Conservation (phyloP, 179 eudicot species). For the Drosera spatulata region DNA sequence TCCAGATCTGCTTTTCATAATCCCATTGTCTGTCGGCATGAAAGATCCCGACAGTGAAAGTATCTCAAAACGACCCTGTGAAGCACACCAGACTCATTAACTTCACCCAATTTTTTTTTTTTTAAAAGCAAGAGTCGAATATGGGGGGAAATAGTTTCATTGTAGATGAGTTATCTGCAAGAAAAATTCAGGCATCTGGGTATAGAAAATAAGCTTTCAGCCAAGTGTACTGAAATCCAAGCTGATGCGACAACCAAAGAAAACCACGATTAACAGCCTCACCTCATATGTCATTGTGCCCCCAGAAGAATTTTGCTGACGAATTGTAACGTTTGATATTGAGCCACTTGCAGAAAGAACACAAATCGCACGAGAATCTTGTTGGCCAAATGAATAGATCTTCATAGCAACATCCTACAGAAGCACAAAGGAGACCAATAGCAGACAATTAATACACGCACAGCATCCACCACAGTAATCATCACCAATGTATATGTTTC, state of each 20-base stretch:
- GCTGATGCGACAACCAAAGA: background rate
- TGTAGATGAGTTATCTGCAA: too few relatives aligned
- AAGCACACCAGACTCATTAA: background rate
- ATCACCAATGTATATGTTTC: too few relatives aligned
- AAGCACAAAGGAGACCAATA: slow-evolving; percentile 3
- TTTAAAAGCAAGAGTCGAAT: too few relatives aligned
- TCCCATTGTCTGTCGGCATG: slow-evolving; percentile 56
- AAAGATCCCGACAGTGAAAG: slow-evolving; percentile 78
- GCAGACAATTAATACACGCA: background rate
- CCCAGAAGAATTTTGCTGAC: slow-evolving; percentile 73
- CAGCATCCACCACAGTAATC: background rate
- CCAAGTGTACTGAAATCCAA: background rate
- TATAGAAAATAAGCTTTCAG: too few relatives aligned
- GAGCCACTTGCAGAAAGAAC: slow-evolving; percentile 82
- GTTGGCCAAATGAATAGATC: slow-evolving; percentile 79
- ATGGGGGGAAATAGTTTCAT: too few relatives aligned
- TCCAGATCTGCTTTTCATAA: slow-evolving; percentile 68
- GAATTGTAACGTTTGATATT: slow-evolving; percentile 82
- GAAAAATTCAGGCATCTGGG: too few relatives aligned
- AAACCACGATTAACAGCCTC: background rate
- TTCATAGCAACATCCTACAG: slow-evolving; percentile 77
- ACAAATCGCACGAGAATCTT: slow-evolving; percentile 73
- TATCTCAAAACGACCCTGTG: slow-evolving; percentile 89
- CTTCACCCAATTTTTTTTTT: too few relatives aligned
- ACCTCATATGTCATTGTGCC: slow-evolving; percentile 95